A percentile compares a stretch with the other conserved stretches of the same genome.
These are phyloP conservation scores for Chaetomium cochliodes DNA, from an alignment of 495 filamentous ascomycete species.

Conservation along the genomic window DNA sequence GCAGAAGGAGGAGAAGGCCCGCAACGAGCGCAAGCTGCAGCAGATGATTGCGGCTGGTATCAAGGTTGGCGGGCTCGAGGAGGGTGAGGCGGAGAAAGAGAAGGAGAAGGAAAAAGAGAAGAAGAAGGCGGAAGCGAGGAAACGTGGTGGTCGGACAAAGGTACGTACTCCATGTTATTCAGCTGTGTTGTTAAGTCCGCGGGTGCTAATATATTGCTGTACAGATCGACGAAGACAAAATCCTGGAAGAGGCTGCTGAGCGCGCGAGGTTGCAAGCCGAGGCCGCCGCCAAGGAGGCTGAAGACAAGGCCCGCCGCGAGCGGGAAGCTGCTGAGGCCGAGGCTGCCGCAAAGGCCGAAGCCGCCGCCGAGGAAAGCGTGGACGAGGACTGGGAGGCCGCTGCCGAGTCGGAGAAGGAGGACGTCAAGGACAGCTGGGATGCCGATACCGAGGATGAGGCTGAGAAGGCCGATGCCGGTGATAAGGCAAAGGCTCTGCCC, in stretches of 20 bases:
- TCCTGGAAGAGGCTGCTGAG: constrained; percentile 69
- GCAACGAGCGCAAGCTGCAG: constrained; percentile 81
- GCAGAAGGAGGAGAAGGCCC: constrained; percentile 80
- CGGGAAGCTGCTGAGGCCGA: constrained; percentile 53
- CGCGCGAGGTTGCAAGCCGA: constrained; percentile 64
- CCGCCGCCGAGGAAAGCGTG: constrained; percentile 56
- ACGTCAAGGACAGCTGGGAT: constrained; percentile 95
- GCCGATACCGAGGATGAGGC: constrained; percentile 77
- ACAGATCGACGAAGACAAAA: constrained; percentile 63
- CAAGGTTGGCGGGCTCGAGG: constrained; percentile 72
- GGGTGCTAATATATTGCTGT: constrained; percentile 13
- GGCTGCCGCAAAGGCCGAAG: constrained; percentile 58
- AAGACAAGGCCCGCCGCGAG: constrained; percentile 51
- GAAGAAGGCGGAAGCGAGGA: constrained; percentile 71
- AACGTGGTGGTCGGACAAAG: constrained; percentile 68
- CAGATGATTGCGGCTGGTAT: constrained; percentile 90
- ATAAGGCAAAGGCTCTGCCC: constrained; percentile 33
- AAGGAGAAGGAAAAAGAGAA: constrained; percentile 58
- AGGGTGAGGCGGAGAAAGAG: constrained; percentile 53
- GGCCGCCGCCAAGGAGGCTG: constrained; percentile 58
- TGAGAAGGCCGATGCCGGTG: constrained; percentile 38
- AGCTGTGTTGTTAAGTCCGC: neutral
- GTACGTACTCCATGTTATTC: constrained; percentile 40
- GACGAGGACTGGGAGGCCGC: constrained; percentile 89
- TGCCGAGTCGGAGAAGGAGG: constrained; percentile 67